Percentiles rank a stretch among this genome's conserved stretches.
Evolutionary conservation across 768 basidiomycete species (phyloP).

Genomic region (Boletus vinaceobasis): DNA sequence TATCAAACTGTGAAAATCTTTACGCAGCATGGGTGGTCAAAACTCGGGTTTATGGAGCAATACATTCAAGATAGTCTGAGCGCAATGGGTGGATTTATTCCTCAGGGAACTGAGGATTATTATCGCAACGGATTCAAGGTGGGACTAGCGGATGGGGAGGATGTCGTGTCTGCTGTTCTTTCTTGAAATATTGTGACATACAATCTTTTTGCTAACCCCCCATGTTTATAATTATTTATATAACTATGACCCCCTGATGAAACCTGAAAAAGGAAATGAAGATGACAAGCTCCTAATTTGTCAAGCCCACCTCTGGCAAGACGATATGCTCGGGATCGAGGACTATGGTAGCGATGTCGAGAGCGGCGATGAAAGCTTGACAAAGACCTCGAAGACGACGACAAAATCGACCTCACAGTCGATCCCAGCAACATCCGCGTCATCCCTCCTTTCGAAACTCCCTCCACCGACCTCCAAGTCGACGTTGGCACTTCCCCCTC

Average conservation of each 20-base stretch:
- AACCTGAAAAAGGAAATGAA: neutral
- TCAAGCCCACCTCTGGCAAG: neutral
- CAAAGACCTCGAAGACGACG: conserved; percentile 6
- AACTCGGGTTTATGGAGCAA: conserved; percentile 59
- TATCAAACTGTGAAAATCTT: conserved; percentile 54
- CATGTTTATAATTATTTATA: neutral
- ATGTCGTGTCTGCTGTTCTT: conserved; percentile 10
- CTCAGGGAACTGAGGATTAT: conserved; percentile 5
- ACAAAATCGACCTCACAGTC: neutral
- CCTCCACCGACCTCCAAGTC: conserved; percentile 31
- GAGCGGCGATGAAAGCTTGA: conserved; percentile 43
- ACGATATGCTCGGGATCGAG: conserved; percentile 68
- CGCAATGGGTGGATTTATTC: conserved; percentile 10
- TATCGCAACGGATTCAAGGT: conserved; percentile 16
- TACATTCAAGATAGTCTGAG: conserved; percentile 49
- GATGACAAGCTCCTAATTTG: neutral
- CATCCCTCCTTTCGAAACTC: conserved; percentile 19
- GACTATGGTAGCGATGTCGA: conserved; percentile 75
- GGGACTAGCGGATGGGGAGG: conserved; percentile 14
- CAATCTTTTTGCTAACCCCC: too few species aligned
- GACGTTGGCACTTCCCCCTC: conserved; percentile 36
- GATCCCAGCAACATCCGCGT: neutral
- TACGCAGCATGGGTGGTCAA: conserved; percentile 44
- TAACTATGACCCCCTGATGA: neutral
- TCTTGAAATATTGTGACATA: neutral